These are phyloP conservation scores for Pleurotus salmoneostramineus DNA, from an alignment of 768 basidiomycete species.

Conservation along the genomic window DNA sequence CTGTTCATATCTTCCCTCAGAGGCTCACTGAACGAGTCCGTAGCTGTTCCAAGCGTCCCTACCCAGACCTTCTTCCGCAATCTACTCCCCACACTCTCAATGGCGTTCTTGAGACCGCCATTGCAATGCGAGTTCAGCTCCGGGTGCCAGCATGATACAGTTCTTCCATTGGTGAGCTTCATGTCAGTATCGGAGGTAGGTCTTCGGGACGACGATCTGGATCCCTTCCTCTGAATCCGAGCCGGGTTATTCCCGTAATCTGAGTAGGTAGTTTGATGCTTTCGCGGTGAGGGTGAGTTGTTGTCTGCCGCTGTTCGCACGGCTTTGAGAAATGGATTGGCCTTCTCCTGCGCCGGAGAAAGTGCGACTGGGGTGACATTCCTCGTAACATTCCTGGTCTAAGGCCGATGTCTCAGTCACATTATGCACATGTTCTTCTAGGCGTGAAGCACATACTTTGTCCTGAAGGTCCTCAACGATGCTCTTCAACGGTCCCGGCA, in stretches of 20 bases:
- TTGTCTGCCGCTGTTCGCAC: slow-evolving; percentile 28
- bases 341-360: slow-evolving; percentile 38
- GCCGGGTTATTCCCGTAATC: slow-evolving; percentile 28
- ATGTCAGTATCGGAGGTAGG: slow-evolving; percentile 4
- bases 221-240: slow-evolving; percentile 47
- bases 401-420: slow-evolving; percentile 14
- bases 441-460: slow-evolving; percentile 37
- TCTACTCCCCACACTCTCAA: slow-evolving; percentile 62
- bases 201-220: slow-evolving; percentile 50
- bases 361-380: slow-evolving; percentile 29
- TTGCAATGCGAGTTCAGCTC: slow-evolving; percentile 71
- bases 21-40: slow-evolving; percentile 58
- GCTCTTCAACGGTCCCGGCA: slow-evolving; percentile 48
- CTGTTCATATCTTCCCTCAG: slow-evolving; percentile 54
- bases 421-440: background rate
- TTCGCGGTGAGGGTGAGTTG: slow-evolving; percentile 24
- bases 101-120: slow-evolving; percentile 80
- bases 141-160: slow-evolving; percentile 36
- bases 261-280: slow-evolving; percentile 46
- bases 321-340: slow-evolving; percentile 55
- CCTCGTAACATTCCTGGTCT: slow-evolving; percentile 26
- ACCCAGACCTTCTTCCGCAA: slow-evolving; percentile 52
- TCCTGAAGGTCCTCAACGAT: slow-evolving; percentile 78
- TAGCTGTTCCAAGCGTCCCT: slow-evolving; percentile 71
- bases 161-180: slow-evolving; percentile 10